phyloP scores from a whole-genome alignment of 2,329 filamentous ascomycete genomes.

The Pseudocercospora macadamiae region DNA sequence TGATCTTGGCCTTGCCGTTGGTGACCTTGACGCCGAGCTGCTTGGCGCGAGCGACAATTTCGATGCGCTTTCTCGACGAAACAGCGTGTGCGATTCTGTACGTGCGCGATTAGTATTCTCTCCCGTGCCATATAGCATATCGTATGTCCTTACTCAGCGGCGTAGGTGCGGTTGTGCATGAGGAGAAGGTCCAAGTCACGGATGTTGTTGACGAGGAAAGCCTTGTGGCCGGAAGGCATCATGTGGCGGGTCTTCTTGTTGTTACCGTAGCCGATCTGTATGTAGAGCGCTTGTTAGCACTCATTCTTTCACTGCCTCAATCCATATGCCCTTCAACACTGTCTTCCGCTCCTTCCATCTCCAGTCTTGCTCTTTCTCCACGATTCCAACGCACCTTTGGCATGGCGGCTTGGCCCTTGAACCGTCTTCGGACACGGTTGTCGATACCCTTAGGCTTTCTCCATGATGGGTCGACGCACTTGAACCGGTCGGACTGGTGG shows the following conservation, averaged over 20 bases:
- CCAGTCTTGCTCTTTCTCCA: slow-evolving; percentile 8
- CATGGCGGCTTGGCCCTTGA: slow-evolving; percentile 95
- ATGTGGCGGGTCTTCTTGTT: slow-evolving; percentile 99
- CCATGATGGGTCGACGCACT: slow-evolving; percentile 87
- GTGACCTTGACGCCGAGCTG: slow-evolving; percentile 99
- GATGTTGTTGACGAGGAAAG: slow-evolving; percentile 97
- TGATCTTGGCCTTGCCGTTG: slow-evolving; percentile 98
- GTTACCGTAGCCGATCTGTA: slow-evolving; percentile 94
- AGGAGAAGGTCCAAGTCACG: slow-evolving; percentile 95
- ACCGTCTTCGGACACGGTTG: slow-evolving; percentile 94
- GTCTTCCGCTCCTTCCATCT: slow-evolving; percentile 5
- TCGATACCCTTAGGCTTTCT: slow-evolving; percentile 99
- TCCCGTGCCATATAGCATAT: not conserved
- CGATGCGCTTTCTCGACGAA: slow-evolving; percentile 97
- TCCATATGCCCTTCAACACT: slow-evolving; percentile 11
- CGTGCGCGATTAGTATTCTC: slow-evolving; percentile 40
- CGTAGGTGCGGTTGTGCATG: slow-evolving; percentile 99
- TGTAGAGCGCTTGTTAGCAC: slow-evolving; percentile 19
- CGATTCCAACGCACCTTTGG: slow-evolving; percentile 76
- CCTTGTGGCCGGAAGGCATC: slow-evolving; percentile 99
- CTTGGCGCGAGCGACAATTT: slow-evolving; percentile 97
- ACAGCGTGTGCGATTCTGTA: slow-evolving; percentile 93
- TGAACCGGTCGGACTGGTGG: slow-evolving; percentile 98
- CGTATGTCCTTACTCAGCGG: slow-evolving; percentile 80
- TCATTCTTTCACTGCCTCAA: slow-evolving; percentile 15